Base-by-base conservation (phyloP, 139 green algal genomes). In the Closterium sp. region DNA sequence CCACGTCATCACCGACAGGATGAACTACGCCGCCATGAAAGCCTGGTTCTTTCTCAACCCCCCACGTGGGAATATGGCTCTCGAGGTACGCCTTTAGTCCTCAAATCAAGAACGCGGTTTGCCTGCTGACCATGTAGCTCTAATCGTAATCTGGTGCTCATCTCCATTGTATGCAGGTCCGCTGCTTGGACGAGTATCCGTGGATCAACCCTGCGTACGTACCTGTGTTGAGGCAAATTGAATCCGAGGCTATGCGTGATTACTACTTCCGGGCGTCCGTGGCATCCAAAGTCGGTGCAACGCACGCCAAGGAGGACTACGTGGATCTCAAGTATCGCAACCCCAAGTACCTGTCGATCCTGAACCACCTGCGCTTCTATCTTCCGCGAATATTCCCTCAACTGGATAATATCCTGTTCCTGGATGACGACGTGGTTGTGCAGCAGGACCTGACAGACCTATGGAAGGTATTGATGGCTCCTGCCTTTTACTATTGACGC, bases 281-380 rank as follows among this genome's bases (percentile, higher is more conserved):
- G 33, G 69, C 83, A 19, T 30, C 33, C 16, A 76, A 90, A 31
- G 84, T 43, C 3, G 25, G 43, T 55, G 84, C 84, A 28, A 34
- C 30, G 30, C 32, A 43, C n/a, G 83, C 83, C 12, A 88, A 88
- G 84, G 84, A 90, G 9, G 87, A 90, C 34, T 90, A 34, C 28
- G 32, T 35, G n/a, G 89, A 92, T 12, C 43, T 92, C 89, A 92
- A 92, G 89, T 92, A 89, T n/a, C 83, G 89, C 31, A 92, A 92
- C 85, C 89, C 89, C 85, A 92, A 92, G 89, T 92, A 92, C 85
- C 84, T 92, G 38, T 92, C 89, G 31, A 92, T 92, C 38, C 89
- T 92, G 4, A 92, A 92, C 85, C 89, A 92, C 89, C 38, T 92
- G 84, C 89, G 89, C 84, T 92, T 92, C 89, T 92, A 92, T n/a